These are phyloP conservation scores for Xenosphaeropsis pyriputrescens DNA, from an alignment of 2,329 filamentous ascomycete genomes.

Conservation along the genomic window DNA sequence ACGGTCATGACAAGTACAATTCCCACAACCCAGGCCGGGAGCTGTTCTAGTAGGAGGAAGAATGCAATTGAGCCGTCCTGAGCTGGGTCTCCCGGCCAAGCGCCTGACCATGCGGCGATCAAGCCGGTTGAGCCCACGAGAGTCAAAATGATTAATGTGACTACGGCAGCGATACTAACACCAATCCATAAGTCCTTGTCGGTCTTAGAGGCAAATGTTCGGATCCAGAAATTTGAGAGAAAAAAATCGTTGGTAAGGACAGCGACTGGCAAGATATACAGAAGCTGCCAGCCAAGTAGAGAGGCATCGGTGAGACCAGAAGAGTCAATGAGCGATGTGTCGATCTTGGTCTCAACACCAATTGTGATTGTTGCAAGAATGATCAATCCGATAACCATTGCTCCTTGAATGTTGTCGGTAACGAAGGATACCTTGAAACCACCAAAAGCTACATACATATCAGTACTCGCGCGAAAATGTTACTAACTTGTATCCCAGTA, in stretches of 20 bases:
- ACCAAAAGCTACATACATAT: slow-evolving; percentile 42
- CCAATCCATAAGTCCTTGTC: slow-evolving; percentile 69
- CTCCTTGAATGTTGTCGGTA: slow-evolving; percentile 70
- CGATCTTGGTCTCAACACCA: slow-evolving; percentile 59
- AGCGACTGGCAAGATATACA: slow-evolving; percentile 73
- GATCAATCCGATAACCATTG: slow-evolving; percentile 62
- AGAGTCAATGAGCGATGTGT: slow-evolving; percentile 49
- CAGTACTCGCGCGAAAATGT: background rate
- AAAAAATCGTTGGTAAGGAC: slow-evolving; percentile 80
- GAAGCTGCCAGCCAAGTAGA: slow-evolving; percentile 68
- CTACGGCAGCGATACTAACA: slow-evolving; percentile 49
- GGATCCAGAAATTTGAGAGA: slow-evolving; percentile 71
- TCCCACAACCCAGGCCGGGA: slow-evolving; percentile 71
- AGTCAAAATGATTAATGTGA: slow-evolving; percentile 53
- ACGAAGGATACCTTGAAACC: slow-evolving; percentile 76
- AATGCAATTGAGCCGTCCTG: slow-evolving; percentile 55
- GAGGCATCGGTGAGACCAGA: slow-evolving; percentile 56
- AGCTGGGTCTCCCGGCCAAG: slow-evolving; percentile 44
- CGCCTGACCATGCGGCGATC: slow-evolving; percentile 65
- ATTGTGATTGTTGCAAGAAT: slow-evolving; percentile 67
- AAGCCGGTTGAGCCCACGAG: slow-evolving; percentile 62
- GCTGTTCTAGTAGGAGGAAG: slow-evolving; percentile 56
- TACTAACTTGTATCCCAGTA: background rate
- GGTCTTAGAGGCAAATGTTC: slow-evolving; percentile 66
- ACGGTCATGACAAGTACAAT: slow-evolving; percentile 72